phyloP scores from a whole-genome alignment of 768 basidiomycete genomes.

The Podaxis mareebaensis region DNA sequence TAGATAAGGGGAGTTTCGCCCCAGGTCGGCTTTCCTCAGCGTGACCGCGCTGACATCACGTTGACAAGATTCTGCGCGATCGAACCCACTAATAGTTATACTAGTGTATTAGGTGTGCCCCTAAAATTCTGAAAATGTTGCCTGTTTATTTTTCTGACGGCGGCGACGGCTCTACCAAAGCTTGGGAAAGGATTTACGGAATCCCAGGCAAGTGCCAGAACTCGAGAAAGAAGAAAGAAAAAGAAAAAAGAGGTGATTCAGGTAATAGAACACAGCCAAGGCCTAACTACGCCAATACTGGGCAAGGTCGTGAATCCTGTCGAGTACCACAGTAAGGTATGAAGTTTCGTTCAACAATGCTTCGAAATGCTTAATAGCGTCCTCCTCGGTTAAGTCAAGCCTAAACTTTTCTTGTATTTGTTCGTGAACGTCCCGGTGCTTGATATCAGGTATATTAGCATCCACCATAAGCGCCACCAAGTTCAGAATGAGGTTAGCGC shows the following conservation, averaged over 20 bases:
- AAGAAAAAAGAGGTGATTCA: too few species aligned
- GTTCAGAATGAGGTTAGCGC: conserved; percentile 95
- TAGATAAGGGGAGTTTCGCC: background rate
- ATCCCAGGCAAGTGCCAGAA: too few species aligned
- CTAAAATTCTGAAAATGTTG: too few species aligned
- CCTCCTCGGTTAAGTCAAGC: conserved; percentile 91
- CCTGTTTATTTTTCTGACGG: too few species aligned
- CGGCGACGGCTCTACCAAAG: too few species aligned
- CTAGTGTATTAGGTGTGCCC: background rate
- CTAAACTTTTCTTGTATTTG: conserved; percentile 97
- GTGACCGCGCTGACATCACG: background rate
- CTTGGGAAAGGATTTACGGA: too few species aligned
- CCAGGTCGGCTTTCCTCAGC: background rate
- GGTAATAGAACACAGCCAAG: conserved; percentile 7
- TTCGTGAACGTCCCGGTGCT: conserved; percentile 82
- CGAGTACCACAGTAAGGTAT: conserved; percentile 90
- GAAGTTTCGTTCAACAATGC: conserved; percentile 91
- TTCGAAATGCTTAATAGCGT: conserved; percentile 97
- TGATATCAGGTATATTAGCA: conserved; percentile 97
- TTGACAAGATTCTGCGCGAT: background rate
- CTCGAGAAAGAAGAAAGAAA: background rate
- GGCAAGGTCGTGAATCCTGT: conserved; percentile 89
- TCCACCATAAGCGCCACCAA: conserved; percentile 97
- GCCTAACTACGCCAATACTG: conserved; percentile 82
- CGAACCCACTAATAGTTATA: background rate